Conservation (phyloP, 2,329 filamentous ascomycete genomes). For the Spiromastix sp. region DNA sequence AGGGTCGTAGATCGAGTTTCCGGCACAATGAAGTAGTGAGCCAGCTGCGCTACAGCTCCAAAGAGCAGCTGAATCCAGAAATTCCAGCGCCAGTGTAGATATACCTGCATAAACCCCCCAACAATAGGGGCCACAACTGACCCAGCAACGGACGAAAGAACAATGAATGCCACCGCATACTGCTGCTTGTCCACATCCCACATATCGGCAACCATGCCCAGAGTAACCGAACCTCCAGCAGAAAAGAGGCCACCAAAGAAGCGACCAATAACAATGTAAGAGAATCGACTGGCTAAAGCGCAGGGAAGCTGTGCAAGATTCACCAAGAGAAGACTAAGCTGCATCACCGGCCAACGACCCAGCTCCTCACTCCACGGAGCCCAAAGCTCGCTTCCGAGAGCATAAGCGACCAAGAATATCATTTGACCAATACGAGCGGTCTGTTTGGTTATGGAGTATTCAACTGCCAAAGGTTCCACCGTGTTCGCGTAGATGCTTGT, state of each 20-base stretch:
- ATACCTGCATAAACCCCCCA: constrained; percentile 42
- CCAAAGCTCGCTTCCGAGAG: constrained; percentile 79
- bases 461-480: constrained; percentile 48
- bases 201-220: constrained; percentile 56
- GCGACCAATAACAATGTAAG: constrained; percentile 56
- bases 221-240: constrained; percentile 53
- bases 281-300: constrained; percentile 61
- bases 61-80: constrained; percentile 55
- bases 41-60: constrained; percentile 41
- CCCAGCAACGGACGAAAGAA: constrained; percentile 46
- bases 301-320: constrained; percentile 68
- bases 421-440: constrained; percentile 61
- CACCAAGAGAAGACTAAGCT: constrained; percentile 61
- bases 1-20: constrained; percentile 50
- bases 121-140: constrained; percentile 39
- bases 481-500: constrained; percentile 62
- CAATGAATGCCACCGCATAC: constrained; percentile 50
- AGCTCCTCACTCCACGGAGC: constrained; percentile 78
- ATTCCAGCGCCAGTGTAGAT: constrained; percentile 46
- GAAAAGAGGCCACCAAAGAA: constrained; percentile 53
- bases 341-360: constrained; percentile 64
- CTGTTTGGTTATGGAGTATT: constrained; percentile 58
- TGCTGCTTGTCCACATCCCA: constrained; percentile 48
- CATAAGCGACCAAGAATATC: constrained; percentile 67
- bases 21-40: constrained; percentile 40